phyloP scores from a whole-genome alignment of 2,329 filamentous ascomycete genomes.

The Cercospora canescens region DNA sequence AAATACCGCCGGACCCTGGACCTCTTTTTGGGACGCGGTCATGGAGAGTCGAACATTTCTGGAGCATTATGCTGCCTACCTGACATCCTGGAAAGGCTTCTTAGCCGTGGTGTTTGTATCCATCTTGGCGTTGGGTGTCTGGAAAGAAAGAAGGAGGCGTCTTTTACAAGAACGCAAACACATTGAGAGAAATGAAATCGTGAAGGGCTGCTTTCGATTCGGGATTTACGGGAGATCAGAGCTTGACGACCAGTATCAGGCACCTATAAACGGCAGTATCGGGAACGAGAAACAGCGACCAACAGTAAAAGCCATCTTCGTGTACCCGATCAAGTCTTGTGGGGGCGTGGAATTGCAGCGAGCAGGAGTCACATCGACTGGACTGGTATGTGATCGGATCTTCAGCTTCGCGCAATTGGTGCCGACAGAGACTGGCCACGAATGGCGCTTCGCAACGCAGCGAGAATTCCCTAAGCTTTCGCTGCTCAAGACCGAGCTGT shows the following conservation, averaged over 20 bases:
- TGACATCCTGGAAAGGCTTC: slow-evolving; percentile 14
- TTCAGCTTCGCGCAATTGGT: slow-evolving; percentile 66
- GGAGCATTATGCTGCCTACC: slow-evolving; percentile 16
- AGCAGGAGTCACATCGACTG: slow-evolving; percentile 43
- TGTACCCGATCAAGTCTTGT: slow-evolving; percentile 52
- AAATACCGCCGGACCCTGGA: neutral
- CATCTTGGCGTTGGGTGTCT: neutral
- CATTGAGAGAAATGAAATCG: neutral
- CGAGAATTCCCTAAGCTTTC: slow-evolving; percentile 70
- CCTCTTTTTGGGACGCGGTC: neutral
- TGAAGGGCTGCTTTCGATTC: slow-evolving; percentile 3
- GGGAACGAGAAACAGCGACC: slow-evolving; percentile 17
- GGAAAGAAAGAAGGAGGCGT: slow-evolving; percentile 2
- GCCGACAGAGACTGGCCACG: slow-evolving; percentile 39
- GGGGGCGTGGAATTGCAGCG: slow-evolving; percentile 40
- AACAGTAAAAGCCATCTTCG: slow-evolving; percentile 41
- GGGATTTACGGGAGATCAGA: slow-evolving; percentile 22
- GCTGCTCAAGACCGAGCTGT: slow-evolving; percentile 66
- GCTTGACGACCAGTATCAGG: slow-evolving; percentile 26
- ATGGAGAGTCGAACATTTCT: slow-evolving; percentile 9
- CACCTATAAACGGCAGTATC: neutral
- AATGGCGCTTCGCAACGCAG: slow-evolving; percentile 72
- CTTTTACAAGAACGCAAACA: neutral
- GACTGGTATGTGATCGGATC: slow-evolving; percentile 47
- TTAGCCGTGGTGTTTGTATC: slow-evolving; percentile 7